Conservation (phyloP, 2,329 filamentous ascomycete genomes). For the Ceratocystis smalleyi region DNA sequence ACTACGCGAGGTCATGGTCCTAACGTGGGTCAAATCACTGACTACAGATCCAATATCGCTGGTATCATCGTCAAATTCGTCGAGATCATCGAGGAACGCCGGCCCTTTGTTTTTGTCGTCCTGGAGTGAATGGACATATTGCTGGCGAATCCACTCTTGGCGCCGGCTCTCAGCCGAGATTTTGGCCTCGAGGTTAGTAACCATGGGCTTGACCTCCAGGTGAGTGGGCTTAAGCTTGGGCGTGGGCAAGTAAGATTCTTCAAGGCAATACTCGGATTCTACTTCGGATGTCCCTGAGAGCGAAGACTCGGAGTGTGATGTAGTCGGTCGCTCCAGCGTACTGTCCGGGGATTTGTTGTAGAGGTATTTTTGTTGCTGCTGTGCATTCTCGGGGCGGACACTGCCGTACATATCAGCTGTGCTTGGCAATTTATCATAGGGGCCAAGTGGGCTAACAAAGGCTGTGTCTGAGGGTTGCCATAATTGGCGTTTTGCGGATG, state of each 20-base stretch:
- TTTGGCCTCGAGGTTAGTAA: conserved; percentile 13
- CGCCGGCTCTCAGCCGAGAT: conserved; percentile 14
- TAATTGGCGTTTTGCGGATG: not conserved
- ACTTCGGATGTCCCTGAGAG: conserved; percentile 14
- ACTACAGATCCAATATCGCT: conserved; percentile 16
- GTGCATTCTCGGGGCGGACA: not conserved
- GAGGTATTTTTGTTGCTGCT: not conserved
- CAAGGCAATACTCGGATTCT: conserved; percentile 13
- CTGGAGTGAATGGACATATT: conserved; percentile 16
- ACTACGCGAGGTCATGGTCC: conserved; percentile 16
- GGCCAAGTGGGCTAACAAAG: conserved; percentile 14
- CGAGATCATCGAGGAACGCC: conserved; percentile 8
- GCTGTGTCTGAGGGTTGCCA: conserved; percentile 11
- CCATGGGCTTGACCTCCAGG: conserved; percentile 9
- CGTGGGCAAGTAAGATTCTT: conserved; percentile 13
- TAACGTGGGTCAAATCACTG: conserved; percentile 16
- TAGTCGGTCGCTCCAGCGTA: conserved; percentile 10
- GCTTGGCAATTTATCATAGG: conserved; percentile 14
- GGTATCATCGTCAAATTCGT: conserved; percentile 16
- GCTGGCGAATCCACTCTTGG: conserved; percentile 16
- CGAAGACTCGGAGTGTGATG: conserved; percentile 16
- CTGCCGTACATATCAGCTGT: not conserved
- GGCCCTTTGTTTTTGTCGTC: conserved; percentile 11
- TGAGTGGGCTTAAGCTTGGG: conserved; percentile 8
- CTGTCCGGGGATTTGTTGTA: conserved; percentile 1